Percentiles rank a stretch among this genome's conserved stretches.
phyloP scores from a whole-genome alignment of 257 asterid species.

The Cruciata laevipes region DNA sequence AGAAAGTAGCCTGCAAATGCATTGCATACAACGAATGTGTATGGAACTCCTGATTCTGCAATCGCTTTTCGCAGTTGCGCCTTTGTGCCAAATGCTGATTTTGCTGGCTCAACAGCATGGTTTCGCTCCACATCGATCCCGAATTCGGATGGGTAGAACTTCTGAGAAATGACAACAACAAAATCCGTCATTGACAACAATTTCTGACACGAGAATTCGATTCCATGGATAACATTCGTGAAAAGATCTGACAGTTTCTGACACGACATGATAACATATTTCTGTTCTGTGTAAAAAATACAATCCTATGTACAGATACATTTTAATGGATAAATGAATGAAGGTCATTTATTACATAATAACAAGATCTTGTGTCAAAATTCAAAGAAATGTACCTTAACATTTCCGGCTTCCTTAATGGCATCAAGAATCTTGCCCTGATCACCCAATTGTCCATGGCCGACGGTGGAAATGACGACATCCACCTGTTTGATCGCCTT shows the following conservation, averaged over 20 bases:
- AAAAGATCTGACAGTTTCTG: no score
- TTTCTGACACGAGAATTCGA: not conserved
- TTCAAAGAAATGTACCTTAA: conserved; percentile 36
- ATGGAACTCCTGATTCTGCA: conserved; percentile 54
- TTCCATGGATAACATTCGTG: no score
- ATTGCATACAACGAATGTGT: conserved; percentile 42
- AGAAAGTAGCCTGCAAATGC: conserved; percentile 57
- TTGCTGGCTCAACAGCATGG: conserved; percentile 55
- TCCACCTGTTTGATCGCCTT: conserved; percentile 63
- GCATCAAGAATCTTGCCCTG: conserved; percentile 61
- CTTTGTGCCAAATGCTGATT: conserved; percentile 33
- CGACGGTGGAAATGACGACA: conserved; percentile 60
- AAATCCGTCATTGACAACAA: not conserved
- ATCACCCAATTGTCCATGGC: conserved; percentile 40
- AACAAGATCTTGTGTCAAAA: no score
- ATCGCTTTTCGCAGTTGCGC: conserved; percentile 39
- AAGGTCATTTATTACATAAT: no score
- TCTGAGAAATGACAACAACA: conserved; percentile 27
- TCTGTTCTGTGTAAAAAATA: no score
- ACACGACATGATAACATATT: no score
- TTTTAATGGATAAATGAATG: no score
- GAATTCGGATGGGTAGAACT: conserved; percentile 77
- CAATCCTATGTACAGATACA: no score
- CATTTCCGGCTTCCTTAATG: conserved; percentile 65
- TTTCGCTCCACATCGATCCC: conserved; percentile 56